These are phyloP conservation scores for Diaporthe citrichinensis DNA, from an alignment of 2,329 filamentous ascomycete genomes.

Conservation along the genomic window DNA sequence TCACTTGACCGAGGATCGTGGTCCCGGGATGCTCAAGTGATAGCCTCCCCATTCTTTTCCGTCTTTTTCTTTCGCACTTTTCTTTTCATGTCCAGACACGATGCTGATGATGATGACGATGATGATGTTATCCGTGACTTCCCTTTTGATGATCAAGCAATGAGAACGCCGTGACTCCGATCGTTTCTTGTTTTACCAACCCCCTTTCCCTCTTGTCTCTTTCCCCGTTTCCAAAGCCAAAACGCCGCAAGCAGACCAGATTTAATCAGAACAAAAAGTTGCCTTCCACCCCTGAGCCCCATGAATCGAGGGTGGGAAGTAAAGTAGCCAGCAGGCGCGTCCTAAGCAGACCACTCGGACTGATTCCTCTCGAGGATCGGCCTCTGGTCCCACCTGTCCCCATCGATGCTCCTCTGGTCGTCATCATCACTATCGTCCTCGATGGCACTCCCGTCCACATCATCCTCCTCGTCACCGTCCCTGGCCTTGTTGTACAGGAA, in stretches of 20 bases:
- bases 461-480: constrained; percentile 51
- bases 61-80: background rate
- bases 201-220: background rate
- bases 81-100: background rate
- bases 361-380: constrained; percentile 54
- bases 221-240: background rate
- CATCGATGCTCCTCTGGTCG: constrained; percentile 48
- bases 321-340: background rate
- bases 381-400: constrained; percentile 56
- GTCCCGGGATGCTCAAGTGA: background rate
- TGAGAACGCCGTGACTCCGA: constrained; percentile 8
- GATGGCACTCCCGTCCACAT: constrained; percentile 43
- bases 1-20: background rate
- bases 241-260: constrained; percentile 4
- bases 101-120: background rate
- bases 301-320: background rate
- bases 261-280: background rate
- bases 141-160: background rate
- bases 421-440: constrained; percentile 50
- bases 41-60: background rate
- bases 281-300: background rate
- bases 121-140: background rate
- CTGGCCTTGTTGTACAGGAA: constrained; percentile 79
- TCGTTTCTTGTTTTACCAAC: background rate
- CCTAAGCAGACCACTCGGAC: constrained; percentile 44